Percentiles rank a stretch among this genome's conserved stretches.
These are phyloP conservation scores for Porcisia hertigi DNA, from an alignment of 208 protist genomes.

Conservation along the genomic window DNA sequence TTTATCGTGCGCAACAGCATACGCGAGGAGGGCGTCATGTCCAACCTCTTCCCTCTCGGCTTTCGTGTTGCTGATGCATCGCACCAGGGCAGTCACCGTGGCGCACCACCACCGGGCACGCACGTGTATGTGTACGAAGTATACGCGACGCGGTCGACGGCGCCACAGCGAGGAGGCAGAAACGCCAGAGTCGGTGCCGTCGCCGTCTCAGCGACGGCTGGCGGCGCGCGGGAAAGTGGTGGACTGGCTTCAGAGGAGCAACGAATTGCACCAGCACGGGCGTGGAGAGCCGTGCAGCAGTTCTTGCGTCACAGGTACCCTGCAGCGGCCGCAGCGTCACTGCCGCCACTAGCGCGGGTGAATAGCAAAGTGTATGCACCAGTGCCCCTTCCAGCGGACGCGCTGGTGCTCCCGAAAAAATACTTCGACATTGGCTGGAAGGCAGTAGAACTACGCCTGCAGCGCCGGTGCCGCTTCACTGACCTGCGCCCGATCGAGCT, in stretches of 20 bases:
- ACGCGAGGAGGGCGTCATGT: constrained; percentile 71
- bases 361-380: constrained; percentile 57
- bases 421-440: constrained; percentile 80
- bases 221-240: not conserved
- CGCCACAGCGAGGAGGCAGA: not conserved
- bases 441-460: constrained; percentile 50
- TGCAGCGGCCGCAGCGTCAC: constrained; percentile 20
- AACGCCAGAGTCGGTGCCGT: not conserved
- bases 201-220: too few relatives aligned
- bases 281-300: constrained; percentile 53
- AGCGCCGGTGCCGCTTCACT: constrained; percentile 34
- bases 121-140: constrained; percentile 76
- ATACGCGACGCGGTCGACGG: constrained; percentile 53
- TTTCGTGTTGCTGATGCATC: constrained; percentile 15
- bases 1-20: constrained; percentile 60
- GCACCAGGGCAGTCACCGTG: not conserved
- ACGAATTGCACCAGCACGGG: constrained; percentile 45
- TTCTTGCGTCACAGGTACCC: constrained; percentile 38
- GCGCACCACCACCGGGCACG: not conserved
- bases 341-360: constrained; percentile 68
- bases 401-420: constrained; percentile 54
- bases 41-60: constrained; percentile 72
- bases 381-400: constrained; percentile 50
- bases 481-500: constrained; percentile 47
- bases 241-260: constrained; percentile 13